Evolutionary conservation across 2,329 filamentous ascomycete species (phyloP), one percentile per base, ranked within the genome.

Genomic region (Clarireedia sp.): DNA sequence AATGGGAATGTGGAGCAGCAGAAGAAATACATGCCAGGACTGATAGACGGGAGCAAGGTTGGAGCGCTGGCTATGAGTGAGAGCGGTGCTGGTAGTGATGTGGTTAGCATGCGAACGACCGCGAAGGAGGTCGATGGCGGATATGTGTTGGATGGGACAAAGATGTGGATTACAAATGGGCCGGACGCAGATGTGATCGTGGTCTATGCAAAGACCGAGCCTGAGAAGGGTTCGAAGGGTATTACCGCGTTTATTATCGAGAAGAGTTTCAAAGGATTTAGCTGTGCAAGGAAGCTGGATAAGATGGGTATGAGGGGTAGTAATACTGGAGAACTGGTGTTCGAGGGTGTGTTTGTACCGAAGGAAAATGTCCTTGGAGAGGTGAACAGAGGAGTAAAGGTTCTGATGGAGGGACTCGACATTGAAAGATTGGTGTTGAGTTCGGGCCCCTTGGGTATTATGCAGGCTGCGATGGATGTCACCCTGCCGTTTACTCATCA

Each of bases 81-180:
- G 73, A 87, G 91, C 60, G 89, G 87, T 6, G 86, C 92, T 0
- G 92, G 92, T 14, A 91, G 86, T 63, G 92, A 99, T 72, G 92
- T 99, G 3, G 91, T 99, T 26, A 89, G 87, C 72, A 97, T 97
- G 92, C 89, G 91, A 70, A 95, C 86, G 45, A 86, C 82, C 3
- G 92, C 91, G 0, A 87, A 82, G 69, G 78, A 81, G 60, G 87
- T 89, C 10, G 87, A 94, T 65, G 91, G 90, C 37, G 92, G 92
- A 26, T 96, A 87, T 70, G 60, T 91, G 19, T 75, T 99, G 54
- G 90, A 91, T 67, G 92, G 66, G 2, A 66, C 65, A 0, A 67
- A 99, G 78, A 96, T 97, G 92, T 99, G 92, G 92, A 99, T 99
- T 69, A 99, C 92, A 59, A 99, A 99, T 72, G 89, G 92, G 4